phyloP scores from a whole-genome alignment of 2,329 filamentous ascomycete species.

The Cordyceps farinosa region DNA sequence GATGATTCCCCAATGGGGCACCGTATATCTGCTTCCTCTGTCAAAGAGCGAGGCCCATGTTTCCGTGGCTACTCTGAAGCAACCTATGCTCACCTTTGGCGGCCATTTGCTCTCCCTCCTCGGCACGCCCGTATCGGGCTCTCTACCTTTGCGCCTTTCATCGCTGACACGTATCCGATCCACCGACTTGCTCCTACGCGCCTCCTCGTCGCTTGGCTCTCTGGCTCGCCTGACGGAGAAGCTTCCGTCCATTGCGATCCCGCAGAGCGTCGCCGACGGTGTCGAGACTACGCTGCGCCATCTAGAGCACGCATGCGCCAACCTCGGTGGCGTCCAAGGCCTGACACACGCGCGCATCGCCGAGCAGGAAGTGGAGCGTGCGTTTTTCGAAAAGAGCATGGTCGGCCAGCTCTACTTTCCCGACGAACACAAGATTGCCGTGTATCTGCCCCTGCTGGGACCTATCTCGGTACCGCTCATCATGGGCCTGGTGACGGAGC shows the following conservation, averaged over 20 bases:
- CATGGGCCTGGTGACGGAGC: slow-evolving; percentile 78
- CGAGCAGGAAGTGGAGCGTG: slow-evolving; percentile 83
- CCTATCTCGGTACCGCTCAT: slow-evolving; percentile 87
- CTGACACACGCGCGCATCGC: slow-evolving; percentile 79
- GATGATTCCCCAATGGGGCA: slow-evolving; percentile 95
- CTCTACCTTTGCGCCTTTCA: slow-evolving; percentile 78
- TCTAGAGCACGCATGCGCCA: slow-evolving; percentile 71
- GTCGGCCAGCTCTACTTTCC: slow-evolving; percentile 98
- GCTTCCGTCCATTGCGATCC: slow-evolving; percentile 87
- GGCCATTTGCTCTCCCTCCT: slow-evolving; percentile 85
- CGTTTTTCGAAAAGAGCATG: slow-evolving; percentile 99
- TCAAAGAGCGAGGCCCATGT: slow-evolving; percentile 49
- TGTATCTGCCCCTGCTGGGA: slow-evolving; percentile 87
- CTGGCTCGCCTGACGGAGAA: slow-evolving; percentile 80
- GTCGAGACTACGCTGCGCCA: slow-evolving; percentile 77
- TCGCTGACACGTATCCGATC: slow-evolving; percentile 82
- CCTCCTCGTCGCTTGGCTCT: slow-evolving; percentile 90
- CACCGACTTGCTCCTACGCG: slow-evolving; percentile 79
- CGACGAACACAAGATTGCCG: slow-evolving; percentile 95
- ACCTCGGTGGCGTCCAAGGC: slow-evolving; percentile 62
- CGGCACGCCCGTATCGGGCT: slow-evolving; percentile 78
- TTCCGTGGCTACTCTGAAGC: slow-evolving; percentile 62
- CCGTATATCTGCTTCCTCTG: slow-evolving; percentile 57
- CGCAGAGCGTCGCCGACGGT: slow-evolving; percentile 77
- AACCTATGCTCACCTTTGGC: slow-evolving; percentile 84